A percentile compares a stretch with the other conserved stretches of the same genome.
Evolutionary conservation across 805 yeast species (phyloP).

Genomic region (Ogataea methanolica): DNA sequence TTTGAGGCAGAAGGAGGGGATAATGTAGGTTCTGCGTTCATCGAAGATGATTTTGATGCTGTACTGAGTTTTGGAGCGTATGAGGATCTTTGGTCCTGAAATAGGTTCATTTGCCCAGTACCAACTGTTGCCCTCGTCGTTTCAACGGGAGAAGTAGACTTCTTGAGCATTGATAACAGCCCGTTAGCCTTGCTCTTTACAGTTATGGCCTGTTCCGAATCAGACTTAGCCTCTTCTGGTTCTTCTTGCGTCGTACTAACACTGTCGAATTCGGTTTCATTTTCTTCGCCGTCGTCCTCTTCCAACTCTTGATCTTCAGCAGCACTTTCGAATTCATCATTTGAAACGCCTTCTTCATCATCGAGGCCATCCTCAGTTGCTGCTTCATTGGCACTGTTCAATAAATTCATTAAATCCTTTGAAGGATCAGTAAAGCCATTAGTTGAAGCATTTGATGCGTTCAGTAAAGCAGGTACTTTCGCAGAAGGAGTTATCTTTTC

Average conservation of each 20-base stretch:
- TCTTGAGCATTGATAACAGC: not conserved
- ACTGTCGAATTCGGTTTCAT: conserved; percentile 1
- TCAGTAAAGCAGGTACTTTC: not conserved
- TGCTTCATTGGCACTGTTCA: not conserved
- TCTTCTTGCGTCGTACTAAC: not conserved
- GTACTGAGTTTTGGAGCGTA: not conserved
- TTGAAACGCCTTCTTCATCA: not conserved
- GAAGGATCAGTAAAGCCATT: not conserved
- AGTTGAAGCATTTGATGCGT: not conserved
- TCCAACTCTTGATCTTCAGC: not conserved
- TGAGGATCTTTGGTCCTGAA: not conserved
- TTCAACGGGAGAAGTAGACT: not conserved
- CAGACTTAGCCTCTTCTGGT: not conserved
- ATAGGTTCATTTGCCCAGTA: not conserved
- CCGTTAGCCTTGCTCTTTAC: not conserved
- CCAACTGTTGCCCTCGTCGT: not conserved
- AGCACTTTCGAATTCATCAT: not conserved
- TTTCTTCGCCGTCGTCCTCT: not conserved
- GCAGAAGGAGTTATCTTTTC: not conserved
- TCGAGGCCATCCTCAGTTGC: no score
- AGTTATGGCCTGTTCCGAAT: not conserved
- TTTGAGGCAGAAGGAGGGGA: no score
- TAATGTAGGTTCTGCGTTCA: no score
- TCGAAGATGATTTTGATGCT: not conserved
- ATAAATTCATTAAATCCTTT: conserved; percentile 1